Conservation (phyloP, 176 grass and related monocot genomes). For the Triticum timopheevii region DNA sequence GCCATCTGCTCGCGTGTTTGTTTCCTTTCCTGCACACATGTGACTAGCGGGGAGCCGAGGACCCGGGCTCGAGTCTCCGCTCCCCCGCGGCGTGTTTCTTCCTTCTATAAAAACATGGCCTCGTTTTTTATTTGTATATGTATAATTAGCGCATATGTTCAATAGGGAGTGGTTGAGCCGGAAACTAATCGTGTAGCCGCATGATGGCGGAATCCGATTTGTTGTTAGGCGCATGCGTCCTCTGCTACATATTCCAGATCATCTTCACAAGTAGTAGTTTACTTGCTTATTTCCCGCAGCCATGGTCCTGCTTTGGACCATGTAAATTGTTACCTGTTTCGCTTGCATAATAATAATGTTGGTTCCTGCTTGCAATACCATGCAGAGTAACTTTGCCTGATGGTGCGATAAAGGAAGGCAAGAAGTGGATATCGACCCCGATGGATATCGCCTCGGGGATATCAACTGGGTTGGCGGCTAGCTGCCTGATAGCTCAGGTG, state of each 20-base stretch:
- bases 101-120: too few species aligned
- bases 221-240: background rate
- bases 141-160: background rate
- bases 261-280: background rate
- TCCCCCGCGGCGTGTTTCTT: too few species aligned
- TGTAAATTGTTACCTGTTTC: background rate
- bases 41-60: too few species aligned
- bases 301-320: background rate
- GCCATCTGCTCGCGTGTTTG: background rate
- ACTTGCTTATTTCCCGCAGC: background rate
- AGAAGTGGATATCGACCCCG: slow-evolving; percentile 80
- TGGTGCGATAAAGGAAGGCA: slow-evolving; percentile 71
- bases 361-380: background rate
- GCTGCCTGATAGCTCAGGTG: slow-evolving; percentile 87
- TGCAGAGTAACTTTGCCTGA: slow-evolving; percentile 78
- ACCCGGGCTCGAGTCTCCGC: too few species aligned
- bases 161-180: background rate
- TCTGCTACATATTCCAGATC: background rate
- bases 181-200: background rate
- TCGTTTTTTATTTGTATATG: too few species aligned
- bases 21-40: background rate
- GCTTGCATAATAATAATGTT: background rate
- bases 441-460: slow-evolving; percentile 90
- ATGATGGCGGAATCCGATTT: background rate
- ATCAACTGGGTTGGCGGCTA: slow-evolving; percentile 76